phyloP scores from a whole-genome alignment of 2,329 filamentous ascomycete species.

The Aspergillus vadensis region DNA sequence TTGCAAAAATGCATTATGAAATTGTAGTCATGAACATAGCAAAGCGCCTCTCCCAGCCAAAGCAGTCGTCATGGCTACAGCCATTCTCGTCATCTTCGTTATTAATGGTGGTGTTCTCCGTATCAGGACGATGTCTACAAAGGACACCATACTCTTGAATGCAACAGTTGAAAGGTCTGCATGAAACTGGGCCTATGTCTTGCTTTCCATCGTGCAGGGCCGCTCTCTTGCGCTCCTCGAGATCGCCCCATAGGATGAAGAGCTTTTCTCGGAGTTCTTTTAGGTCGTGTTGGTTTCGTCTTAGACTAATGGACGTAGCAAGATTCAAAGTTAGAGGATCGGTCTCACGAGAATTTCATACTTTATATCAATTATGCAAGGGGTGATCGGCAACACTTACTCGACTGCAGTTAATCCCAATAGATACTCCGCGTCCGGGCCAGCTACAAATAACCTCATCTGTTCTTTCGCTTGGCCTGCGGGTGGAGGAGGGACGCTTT shows the following conservation, averaged over 20 bases:
- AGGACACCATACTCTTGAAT: constrained; percentile 69
- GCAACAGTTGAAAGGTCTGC: constrained; percentile 69
- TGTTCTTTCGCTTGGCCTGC: constrained; percentile 46
- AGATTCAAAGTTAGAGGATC: neutral
- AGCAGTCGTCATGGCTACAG: constrained; percentile 45
- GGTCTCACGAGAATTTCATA: neutral
- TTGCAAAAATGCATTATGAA: neutral
- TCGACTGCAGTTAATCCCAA: constrained; percentile 57
- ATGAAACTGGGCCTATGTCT: constrained; percentile 43
- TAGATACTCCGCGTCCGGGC: constrained; percentile 57
- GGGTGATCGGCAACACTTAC: constrained; percentile 41
- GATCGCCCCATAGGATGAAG: constrained; percentile 80
- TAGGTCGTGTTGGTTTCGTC: constrained; percentile 53
- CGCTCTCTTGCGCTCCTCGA: constrained; percentile 67
- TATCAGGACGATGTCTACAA: constrained; percentile 33
- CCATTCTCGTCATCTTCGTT: constrained; percentile 38
- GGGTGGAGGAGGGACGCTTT: constrained; percentile 59
- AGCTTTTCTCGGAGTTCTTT: constrained; percentile 66
- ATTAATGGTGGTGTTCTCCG: constrained; percentile 37
- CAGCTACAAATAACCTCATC: constrained; percentile 71
- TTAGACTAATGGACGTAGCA: constrained; percentile 53
- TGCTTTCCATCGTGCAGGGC: constrained; percentile 28
- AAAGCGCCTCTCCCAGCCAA: constrained; percentile 65
- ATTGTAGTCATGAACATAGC: constrained; percentile 68
- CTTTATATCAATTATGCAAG: no score